Conservation (phyloP, 2,329 filamentous ascomycete genomes). For the Penicillium vulpinum region DNA sequence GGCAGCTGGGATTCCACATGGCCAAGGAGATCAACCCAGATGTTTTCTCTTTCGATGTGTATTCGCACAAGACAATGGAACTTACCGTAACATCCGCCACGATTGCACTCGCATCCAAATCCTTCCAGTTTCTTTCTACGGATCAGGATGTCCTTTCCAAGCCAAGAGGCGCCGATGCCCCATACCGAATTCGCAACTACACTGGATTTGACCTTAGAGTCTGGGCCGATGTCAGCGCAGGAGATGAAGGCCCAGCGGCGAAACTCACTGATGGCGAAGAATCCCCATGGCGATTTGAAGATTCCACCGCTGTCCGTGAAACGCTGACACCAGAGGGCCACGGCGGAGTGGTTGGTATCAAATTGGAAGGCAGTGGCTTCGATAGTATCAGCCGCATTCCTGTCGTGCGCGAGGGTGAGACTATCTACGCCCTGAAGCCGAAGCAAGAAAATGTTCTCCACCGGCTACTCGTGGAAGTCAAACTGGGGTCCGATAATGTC, state of each 20-base stretch:
- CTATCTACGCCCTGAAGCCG: constrained; percentile 82
- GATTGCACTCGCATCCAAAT: constrained; percentile 90
- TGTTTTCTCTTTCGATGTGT: constrained; percentile 76
- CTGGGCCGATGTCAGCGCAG: constrained; percentile 74
- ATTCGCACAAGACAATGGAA: constrained; percentile 87
- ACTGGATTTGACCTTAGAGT: constrained; percentile 89
- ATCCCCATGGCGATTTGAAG: constrained; percentile 92
- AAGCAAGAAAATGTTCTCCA: constrained; percentile 83
- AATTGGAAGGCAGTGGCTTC: constrained; percentile 90
- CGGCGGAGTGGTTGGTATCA: constrained; percentile 75
- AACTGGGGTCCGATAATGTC: constrained; percentile 88
- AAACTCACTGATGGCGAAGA: constrained; percentile 87
- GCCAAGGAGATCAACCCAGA: constrained; percentile 74
- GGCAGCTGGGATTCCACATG: constrained; percentile 90
- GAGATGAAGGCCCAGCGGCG: constrained; percentile 65
- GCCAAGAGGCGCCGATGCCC: constrained; percentile 84
- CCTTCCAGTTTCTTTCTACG: constrained; percentile 81
- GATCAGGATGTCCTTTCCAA: constrained; percentile 93
- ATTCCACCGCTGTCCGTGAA: constrained; percentile 94
- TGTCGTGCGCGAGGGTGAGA: constrained; percentile 92
- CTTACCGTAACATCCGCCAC: constrained; percentile 90
- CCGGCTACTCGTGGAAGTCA: constrained; percentile 87
- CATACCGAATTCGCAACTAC: constrained; percentile 91
- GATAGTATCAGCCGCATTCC: constrained; percentile 85
- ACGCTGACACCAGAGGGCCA: constrained; percentile 81